These are phyloP conservation scores for Aureobasidium leucospermi DNA, from an alignment of 2,329 filamentous ascomycete species.

Conservation along the genomic window DNA sequence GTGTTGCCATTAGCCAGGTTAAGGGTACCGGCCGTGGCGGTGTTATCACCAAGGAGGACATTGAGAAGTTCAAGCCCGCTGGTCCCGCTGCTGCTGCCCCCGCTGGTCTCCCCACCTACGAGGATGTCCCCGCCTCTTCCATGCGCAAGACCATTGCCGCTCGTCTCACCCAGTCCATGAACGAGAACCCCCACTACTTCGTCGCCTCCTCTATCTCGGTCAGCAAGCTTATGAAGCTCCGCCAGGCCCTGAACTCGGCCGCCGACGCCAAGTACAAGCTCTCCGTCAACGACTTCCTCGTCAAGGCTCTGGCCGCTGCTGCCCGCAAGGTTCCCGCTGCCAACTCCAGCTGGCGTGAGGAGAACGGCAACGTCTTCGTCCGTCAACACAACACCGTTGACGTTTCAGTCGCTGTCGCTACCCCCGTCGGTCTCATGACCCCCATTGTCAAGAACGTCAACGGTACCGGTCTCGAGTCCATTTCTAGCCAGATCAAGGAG, in stretches of 20 bases:
- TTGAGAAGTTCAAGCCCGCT: slow-evolving; percentile 68
- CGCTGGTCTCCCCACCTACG: slow-evolving; percentile 56
- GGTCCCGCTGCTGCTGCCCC: slow-evolving; percentile 40
- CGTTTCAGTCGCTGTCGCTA: slow-evolving; percentile 91
- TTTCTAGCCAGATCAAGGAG: slow-evolving; percentile 87
- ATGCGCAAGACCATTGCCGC: slow-evolving; percentile 98
- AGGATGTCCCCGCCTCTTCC: slow-evolving; percentile 75
- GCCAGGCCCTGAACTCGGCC: slow-evolving; percentile 81
- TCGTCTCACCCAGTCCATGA: slow-evolving; percentile 80
- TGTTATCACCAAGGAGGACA: slow-evolving; percentile 83
- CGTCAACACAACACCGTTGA: slow-evolving; percentile 90
- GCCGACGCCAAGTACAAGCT: slow-evolving; percentile 95
- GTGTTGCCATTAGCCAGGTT: slow-evolving; percentile 65
- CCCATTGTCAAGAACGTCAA: slow-evolving; percentile 91
- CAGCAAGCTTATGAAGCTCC: slow-evolving; percentile 90
- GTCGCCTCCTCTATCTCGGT: slow-evolving; percentile 88
- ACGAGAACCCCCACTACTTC: slow-evolving; percentile 97
- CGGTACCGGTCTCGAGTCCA: slow-evolving; percentile 75
- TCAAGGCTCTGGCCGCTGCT: slow-evolving; percentile 88
- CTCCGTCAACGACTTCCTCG: slow-evolving; percentile 98
- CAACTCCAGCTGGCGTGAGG: slow-evolving; percentile 86
- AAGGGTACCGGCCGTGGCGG: slow-evolving; percentile 84
- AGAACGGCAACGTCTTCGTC: slow-evolving; percentile 70
- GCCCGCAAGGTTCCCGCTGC: slow-evolving; percentile 89
- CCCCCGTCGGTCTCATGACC: slow-evolving; percentile 89